phyloP scores from a whole-genome alignment of 768 basidiomycete genomes.

The Russula brevipes region DNA sequence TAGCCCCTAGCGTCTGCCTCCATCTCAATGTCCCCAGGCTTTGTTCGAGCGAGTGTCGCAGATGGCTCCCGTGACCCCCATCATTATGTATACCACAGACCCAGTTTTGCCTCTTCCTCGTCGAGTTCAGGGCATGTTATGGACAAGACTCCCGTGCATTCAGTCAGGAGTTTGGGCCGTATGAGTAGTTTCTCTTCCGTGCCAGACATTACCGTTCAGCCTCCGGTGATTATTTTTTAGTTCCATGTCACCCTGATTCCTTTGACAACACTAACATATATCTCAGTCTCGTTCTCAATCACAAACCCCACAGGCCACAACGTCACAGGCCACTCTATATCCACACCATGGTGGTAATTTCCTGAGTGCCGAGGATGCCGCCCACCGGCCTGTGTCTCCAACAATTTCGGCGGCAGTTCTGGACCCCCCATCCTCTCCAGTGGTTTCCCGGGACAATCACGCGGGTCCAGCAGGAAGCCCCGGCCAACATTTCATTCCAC shows the following conservation, averaged over 20 bases:
- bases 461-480: neutral
- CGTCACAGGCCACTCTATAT: neutral
- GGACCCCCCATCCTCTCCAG: constrained; percentile 1
- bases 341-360: neutral
- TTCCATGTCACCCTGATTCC: neutral
- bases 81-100: constrained; percentile 17
- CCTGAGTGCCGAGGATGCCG: constrained; percentile 22
- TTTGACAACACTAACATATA: neutral
- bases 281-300: constrained; percentile 23
- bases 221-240: constrained; percentile 16
- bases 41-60: neutral
- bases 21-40: constrained; percentile 4
- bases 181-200: constrained; percentile 18
- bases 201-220: constrained; percentile 11
- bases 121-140: constrained; percentile 12
- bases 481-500: constrained; percentile 2
- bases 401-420: constrained; percentile 9
- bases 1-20: neutral
- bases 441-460: neutral
- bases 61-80: neutral
- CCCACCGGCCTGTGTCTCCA: constrained; percentile 8
- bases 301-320: constrained; percentile 23
- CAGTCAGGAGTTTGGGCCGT: constrained; percentile 16
- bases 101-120: constrained; percentile 21
- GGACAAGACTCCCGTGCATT: constrained; percentile 12